A percentile compares a stretch with the other conserved stretches of the same genome.
Conservation (phyloP, 306 rosid species). For the Gillenia trifoliata region DNA sequence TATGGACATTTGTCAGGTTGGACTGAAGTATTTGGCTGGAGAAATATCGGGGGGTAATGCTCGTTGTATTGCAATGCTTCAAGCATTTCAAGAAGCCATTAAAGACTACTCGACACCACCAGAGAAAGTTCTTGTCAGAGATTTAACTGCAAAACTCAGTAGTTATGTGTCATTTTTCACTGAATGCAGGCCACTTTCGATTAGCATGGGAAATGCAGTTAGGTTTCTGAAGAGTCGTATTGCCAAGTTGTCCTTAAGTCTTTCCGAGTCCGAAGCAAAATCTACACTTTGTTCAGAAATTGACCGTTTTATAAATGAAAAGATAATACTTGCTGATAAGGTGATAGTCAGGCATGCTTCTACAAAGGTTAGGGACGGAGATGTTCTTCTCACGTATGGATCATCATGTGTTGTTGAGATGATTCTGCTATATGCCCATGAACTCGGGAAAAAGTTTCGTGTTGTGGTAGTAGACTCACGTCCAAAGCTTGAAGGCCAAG, state of each 20-base stretch:
- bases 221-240: conserved; percentile 62
- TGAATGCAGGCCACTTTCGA: conserved; percentile 83
- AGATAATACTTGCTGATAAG: conserved; percentile 75
- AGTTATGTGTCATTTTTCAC: conserved; percentile 69
- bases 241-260: conserved; percentile 48
- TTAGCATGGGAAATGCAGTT: conserved; percentile 89
- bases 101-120: conserved; percentile 71
- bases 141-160: conserved; percentile 69
- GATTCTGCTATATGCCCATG: conserved; percentile 63
- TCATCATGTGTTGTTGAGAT: conserved; percentile 70
- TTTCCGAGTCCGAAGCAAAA: conserved; percentile 73
- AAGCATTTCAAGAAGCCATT: conserved; percentile 72
- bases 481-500: conserved; percentile 82
- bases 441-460: conserved; percentile 68
- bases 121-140: conserved; percentile 59
- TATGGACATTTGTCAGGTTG: conserved; percentile 54
- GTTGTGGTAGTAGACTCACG: conserved; percentile 86
- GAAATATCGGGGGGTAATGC: conserved; percentile 73
- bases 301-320: conserved; percentile 62
- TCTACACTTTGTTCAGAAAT: conserved; percentile 60
- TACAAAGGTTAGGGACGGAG: conserved; percentile 73
- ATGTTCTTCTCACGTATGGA: conserved; percentile 82
- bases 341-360: conserved; percentile 75
- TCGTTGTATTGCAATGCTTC: conserved; percentile 84
- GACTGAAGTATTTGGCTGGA: conserved; percentile 65